Percentiles rank a stretch among this genome's conserved stretches.
Evolutionary conservation across 148 eudicot genomes (phyloP).

Genomic region (Gaultheria prostrata): DNA sequence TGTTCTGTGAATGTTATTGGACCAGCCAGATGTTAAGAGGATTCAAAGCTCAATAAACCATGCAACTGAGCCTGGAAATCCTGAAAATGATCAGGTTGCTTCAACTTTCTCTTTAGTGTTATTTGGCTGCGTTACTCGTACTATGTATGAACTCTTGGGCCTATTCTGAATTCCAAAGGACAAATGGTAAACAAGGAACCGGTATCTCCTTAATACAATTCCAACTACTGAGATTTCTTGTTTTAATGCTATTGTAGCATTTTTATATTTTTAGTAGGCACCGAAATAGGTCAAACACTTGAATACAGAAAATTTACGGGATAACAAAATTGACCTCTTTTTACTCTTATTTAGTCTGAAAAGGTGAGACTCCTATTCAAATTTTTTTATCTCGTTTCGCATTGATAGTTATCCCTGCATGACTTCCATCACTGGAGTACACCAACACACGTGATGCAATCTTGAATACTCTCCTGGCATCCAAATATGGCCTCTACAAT

Average conservation of each 20-base stretch:
- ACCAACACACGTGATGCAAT: not conserved
- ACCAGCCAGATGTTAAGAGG: constrained; percentile 15
- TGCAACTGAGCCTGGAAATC: not conserved
- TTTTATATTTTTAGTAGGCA: not conserved
- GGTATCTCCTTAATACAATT: not conserved
- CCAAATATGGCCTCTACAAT: not conserved
- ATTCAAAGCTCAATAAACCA: not conserved
- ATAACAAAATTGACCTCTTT: not conserved
- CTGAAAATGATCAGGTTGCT: constrained; percentile 25
- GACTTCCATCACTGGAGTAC: not conserved
- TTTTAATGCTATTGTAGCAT: not conserved
- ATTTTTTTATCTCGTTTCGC: not conserved
- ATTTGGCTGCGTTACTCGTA: not conserved
- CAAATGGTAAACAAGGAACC: not conserved
- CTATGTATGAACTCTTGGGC: not conserved
- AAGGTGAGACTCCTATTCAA: not conserved
- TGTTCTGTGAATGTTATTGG: not conserved
- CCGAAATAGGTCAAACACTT: not conserved
- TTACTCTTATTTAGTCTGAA: not conserved
- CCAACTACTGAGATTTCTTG: not conserved
- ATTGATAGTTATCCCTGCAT: not conserved
- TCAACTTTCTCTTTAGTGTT: not conserved
- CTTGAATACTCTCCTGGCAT: not conserved
- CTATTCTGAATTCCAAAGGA: not conserved
- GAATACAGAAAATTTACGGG: not conserved